Base-by-base conservation (phyloP, 257 asterid species). In the Lantana camara region DNA sequence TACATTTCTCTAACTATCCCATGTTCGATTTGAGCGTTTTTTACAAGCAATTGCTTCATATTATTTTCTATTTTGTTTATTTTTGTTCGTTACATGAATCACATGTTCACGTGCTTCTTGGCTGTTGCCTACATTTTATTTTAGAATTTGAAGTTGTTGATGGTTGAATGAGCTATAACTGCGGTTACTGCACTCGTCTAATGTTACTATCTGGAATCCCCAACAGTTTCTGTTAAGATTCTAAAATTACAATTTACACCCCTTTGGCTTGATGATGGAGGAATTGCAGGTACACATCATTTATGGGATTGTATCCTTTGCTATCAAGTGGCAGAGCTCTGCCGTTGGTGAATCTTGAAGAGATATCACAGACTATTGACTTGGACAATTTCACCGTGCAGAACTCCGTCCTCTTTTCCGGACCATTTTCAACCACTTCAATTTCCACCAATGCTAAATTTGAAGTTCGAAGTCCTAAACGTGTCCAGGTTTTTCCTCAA, bases 401-500 rank as follows among this genome's bases (percentile, higher is more conserved):
- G 78, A 93, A 90, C 72, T 80, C 90, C 0, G 87, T 90, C 21
- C 67, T 71, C 63, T 93, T 93, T 71, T 57, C 95, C 9, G 95
- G 95, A 11, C 97, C 97, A 22, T 75, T 83, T 47, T 83, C 96
- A 29, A 74, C 95, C 67, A 85, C 97, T 80, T 75, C 92, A 10
- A 66, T 93, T 60, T 73, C 80, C 4, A 86, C 95, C 73, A 93
- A 75, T 21, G 96, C 99, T 49, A 93, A 87, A 76, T 93, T 85
- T 34, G 99, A 93, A 82, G 88, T 93, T 74, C 80, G 92, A 64
- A 93, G 97, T 72, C 99, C 99, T 35, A 87, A 87, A 48, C 86
- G 99, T 9, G 96, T 93, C 71, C 97, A 93, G 95, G 99, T 90
- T 19, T 60, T 60, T 42, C 17, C 22, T 19, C 60, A 42, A 3